Base-by-base conservation (phyloP, 2,329 filamentous ascomycete species). In the Fonsecaea nubica region DNA sequence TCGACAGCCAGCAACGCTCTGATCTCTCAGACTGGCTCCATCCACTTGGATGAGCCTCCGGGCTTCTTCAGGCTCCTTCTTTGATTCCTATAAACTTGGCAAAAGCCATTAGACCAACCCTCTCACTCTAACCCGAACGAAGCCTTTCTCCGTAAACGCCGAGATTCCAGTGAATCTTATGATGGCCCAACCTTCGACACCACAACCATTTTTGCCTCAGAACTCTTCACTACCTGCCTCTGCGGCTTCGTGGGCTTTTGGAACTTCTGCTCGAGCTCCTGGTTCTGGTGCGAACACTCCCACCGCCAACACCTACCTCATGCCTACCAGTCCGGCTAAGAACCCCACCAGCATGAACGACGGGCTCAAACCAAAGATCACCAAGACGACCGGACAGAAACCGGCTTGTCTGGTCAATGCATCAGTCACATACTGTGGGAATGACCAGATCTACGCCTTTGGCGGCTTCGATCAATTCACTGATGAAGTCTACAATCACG, bases 381-480 rank as follows among this genome's bases (percentile, higher is more conserved):
- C 87, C 42, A 89, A 90, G 74, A 92, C 90, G 12, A 83, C 91
- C 57, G 91, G 91, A 55, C 89, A 92, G 79, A 88, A 93, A 72
- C 95, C 95, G 42, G 93, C 95, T 40, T 98, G 94, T 76, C 85
- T 99, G 58, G 94, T 99, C 72, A 99, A 99, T 83, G 95, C 95
- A 60, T 98, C 95, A 0, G 94, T 98, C 67, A 99, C 95, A n/a
- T 97, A 97, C 78, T 97, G 95, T 75, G 93, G 93, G 66, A 95
- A 97, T 80, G 95, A 98, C 77, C 89, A 95, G 79, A 98, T 99
- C 74, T 98, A 96, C 79, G 95, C 94, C 10, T 99, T 99, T 82
- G 95, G 95, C 52, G 95, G 95, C 18, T 99, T 99, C 76, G 95
- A 99, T 76, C 94, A 98, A 79, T 98, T 97, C 77, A 99, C 95